phyloP scores from a whole-genome alignment of 805 yeast species.

The Huiozyma sinensis region DNA sequence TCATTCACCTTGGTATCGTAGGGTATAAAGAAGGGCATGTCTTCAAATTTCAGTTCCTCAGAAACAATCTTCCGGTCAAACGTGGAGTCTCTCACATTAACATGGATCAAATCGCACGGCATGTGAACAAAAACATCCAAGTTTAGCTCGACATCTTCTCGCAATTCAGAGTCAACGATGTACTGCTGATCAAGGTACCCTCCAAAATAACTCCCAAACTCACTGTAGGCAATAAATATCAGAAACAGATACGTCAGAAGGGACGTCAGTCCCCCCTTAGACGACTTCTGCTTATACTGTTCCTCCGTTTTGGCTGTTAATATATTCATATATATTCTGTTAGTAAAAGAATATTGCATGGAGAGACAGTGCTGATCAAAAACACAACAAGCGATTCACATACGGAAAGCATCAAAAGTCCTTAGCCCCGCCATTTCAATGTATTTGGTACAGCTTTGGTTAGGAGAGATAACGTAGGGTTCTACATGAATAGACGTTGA shows the following conservation, averaged over 20 bases:
- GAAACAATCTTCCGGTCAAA: slow-evolving; percentile 70
- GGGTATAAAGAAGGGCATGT: slow-evolving; percentile 48
- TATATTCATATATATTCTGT: background rate
- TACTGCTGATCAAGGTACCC: slow-evolving; percentile 74
- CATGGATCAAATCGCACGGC: slow-evolving; percentile 70
- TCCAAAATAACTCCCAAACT: slow-evolving; percentile 74
- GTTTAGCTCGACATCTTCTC: slow-evolving; percentile 56
- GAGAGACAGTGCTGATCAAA: background rate
- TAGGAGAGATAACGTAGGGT: too few species aligned
- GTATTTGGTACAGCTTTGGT: too few species aligned
- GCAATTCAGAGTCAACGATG: slow-evolving; percentile 52
- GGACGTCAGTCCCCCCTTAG: slow-evolving; percentile 69
- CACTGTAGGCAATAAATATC: slow-evolving; percentile 68
- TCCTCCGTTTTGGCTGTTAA: slow-evolving; percentile 45
- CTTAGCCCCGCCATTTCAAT: slow-evolving; percentile 30
- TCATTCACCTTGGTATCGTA: slow-evolving; percentile 35
- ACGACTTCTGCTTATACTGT: slow-evolving; percentile 61
- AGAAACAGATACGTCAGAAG: slow-evolving; percentile 50
- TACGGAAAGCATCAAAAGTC: slow-evolving; percentile 65
- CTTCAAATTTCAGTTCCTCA: slow-evolving; percentile 64
- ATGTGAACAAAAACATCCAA: slow-evolving; percentile 70
- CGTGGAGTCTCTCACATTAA: slow-evolving; percentile 69
- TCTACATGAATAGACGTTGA: too few species aligned
- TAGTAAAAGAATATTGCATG: background rate
- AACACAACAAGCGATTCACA: slow-evolving; percentile 17